Evolutionary conservation across 805 yeast genomes (phyloP).

Genomic region (Kodamaea leandrae): DNA sequence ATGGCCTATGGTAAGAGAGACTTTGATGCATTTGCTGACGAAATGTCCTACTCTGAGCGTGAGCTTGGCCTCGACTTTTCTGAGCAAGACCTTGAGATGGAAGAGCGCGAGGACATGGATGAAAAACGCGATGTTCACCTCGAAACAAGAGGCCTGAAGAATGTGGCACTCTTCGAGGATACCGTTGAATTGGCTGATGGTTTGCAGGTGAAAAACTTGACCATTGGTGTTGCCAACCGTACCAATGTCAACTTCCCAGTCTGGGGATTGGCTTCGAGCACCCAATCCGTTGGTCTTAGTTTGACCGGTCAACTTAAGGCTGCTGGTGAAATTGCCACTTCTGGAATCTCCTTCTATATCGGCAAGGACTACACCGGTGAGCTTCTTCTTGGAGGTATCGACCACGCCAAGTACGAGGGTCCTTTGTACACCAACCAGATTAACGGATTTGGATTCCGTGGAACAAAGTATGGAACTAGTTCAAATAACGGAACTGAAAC

Average conservation of each 20-base stretch:
- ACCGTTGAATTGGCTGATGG: background rate
- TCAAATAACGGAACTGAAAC: background rate
- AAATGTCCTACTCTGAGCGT: too few relatives aligned
- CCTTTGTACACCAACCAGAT: constrained; percentile 17
- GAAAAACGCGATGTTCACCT: too few relatives aligned
- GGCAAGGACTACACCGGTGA: constrained; percentile 36
- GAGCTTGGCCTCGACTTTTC: too few relatives aligned
- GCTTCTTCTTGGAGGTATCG: constrained; percentile 71
- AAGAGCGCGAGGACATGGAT: background rate
- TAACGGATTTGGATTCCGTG: background rate
- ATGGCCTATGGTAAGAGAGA: too few relatives aligned
- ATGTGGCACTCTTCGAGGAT: background rate
- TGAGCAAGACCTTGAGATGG: too few relatives aligned
- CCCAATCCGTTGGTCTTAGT: background rate
- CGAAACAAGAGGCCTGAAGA: background rate
- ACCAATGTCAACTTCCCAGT: background rate
- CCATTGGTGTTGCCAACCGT: background rate
- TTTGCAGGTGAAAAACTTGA: background rate
- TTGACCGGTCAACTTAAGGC: background rate
- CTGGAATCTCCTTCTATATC: background rate
- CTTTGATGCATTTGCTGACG: background rate
- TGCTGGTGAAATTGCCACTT: background rate
- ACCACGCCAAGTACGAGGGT: constrained; percentile 59
- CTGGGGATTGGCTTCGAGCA: background rate
- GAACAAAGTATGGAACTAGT: too few relatives aligned